Percentiles rank a stretch among this genome's conserved stretches.
These are phyloP conservation scores for Seiridium cupressi DNA, from an alignment of 2,329 filamentous ascomycete species.

Conservation along the genomic window DNA sequence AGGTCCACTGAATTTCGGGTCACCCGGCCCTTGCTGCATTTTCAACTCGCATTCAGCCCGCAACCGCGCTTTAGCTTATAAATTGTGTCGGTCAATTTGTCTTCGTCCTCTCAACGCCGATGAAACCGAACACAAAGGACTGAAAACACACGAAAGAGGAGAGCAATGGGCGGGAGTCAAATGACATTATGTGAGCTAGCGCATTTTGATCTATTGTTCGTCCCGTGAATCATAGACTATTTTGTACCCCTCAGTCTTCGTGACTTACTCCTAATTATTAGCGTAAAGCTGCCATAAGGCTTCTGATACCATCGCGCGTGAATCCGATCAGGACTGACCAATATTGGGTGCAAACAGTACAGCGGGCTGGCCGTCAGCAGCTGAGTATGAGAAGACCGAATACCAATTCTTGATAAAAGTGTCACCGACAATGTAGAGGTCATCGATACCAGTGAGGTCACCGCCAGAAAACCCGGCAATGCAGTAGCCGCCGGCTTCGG, in stretches of 20 bases:
- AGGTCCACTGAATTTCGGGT: too few relatives aligned
- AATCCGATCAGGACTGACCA: neutral
- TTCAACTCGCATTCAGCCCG: too few relatives aligned
- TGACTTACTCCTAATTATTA: neutral
- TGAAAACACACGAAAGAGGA: too few relatives aligned
- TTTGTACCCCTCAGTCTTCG: neutral
- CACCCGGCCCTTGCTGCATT: too few relatives aligned
- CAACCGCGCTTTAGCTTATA: too few relatives aligned
- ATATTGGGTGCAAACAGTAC: slow-evolving; percentile 3
- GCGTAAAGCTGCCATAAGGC: neutral
- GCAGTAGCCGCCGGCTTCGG: neutral
- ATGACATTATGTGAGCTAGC: too few relatives aligned
- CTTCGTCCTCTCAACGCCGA: too few relatives aligned
- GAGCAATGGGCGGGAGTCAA: too few relatives aligned
- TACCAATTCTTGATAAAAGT: slow-evolving; percentile 7
- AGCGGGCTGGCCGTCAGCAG: neutral
- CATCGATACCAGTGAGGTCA: slow-evolving; percentile 4
- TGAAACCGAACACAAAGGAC: too few relatives aligned
- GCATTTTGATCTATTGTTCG: too few relatives aligned
- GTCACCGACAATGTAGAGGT: slow-evolving; percentile 6
- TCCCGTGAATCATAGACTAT: too few relatives aligned
- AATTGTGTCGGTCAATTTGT: too few relatives aligned
- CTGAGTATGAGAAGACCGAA: slow-evolving; percentile 6
- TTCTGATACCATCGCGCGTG: neutral
- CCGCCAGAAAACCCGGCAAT: slow-evolving; percentile 1